These are phyloP conservation scores for Chaetomium sp. DNA, from an alignment of 2,329 filamentous ascomycete species.

Conservation along the genomic window DNA sequence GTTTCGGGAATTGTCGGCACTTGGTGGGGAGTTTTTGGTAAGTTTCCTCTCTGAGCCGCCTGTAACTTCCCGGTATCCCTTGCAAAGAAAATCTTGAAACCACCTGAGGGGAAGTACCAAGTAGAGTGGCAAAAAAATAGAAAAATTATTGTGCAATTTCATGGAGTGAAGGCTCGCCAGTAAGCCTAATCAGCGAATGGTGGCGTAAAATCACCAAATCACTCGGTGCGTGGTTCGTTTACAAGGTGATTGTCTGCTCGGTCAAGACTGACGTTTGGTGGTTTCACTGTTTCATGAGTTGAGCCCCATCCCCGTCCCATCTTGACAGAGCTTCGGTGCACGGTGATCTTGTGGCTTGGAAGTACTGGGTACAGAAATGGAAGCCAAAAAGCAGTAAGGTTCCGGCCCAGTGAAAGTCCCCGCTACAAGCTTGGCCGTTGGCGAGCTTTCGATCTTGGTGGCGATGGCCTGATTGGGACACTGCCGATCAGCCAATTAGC, in stretches of 20 bases:
- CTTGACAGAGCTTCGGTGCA: slow-evolving; percentile 1
- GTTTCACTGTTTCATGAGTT: neutral
- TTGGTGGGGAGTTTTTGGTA: neutral
- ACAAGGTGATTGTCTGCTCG: neutral
- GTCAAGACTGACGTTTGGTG: neutral
- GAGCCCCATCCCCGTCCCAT: neutral
- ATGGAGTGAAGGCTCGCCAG: neutral
- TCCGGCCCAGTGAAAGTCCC: slow-evolving; percentile 1
- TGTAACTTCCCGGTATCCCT: too few species aligned
- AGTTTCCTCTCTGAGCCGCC: neutral
- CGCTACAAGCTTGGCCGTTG: slow-evolving; percentile 11
- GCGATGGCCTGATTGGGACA: slow-evolving; percentile 7
- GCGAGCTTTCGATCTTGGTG: slow-evolving; percentile 14
- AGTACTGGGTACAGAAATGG: slow-evolving; percentile 10
- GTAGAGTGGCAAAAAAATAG: slow-evolving; percentile 13
- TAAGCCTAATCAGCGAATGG: neutral
- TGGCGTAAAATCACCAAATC: neutral
- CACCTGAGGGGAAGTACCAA: neutral
- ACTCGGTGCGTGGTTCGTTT: neutral
- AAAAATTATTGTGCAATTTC: neutral
- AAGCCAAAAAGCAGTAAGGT: neutral
- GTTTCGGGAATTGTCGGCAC: slow-evolving; percentile 28
- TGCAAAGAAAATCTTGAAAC: neutral
- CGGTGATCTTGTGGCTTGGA: slow-evolving; percentile 2
- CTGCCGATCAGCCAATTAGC: slow-evolving; percentile 2